These are phyloP conservation scores for Sclerotinia spermophila DNA, from an alignment of 2,329 filamentous ascomycete species.

Conservation along the genomic window DNA sequence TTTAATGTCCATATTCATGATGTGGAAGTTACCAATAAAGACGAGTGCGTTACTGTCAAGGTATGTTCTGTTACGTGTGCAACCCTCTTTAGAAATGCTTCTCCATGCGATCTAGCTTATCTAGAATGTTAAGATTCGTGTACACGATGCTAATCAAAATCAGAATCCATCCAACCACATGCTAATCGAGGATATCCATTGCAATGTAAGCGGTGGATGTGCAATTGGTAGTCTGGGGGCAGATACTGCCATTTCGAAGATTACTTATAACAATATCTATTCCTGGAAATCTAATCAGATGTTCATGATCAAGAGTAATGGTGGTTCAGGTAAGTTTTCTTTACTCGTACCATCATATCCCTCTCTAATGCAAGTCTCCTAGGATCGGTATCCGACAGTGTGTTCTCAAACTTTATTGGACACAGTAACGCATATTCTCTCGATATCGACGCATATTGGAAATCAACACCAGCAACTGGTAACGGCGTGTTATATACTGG, in stretches of 20 bases:
- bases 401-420: constrained; percentile 57
- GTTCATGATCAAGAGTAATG: constrained; percentile 61
- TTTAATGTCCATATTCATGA: constrained; percentile 57
- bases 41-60: constrained; percentile 58
- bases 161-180: constrained; percentile 41
- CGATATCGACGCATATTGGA: constrained; percentile 55
- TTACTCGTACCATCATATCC: neutral
- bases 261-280: constrained; percentile 51
- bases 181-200: constrained; percentile 57
- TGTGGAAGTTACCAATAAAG: constrained; percentile 58
- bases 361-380: constrained; percentile 19
- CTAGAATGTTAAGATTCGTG: neutral
- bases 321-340: constrained; percentile 39
- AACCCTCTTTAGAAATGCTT: neutral
- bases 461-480: constrained; percentile 43
- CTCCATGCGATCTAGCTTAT: neutral
- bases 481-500: constrained; percentile 51
- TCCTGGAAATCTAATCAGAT: constrained; percentile 48
- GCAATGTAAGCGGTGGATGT: constrained; percentile 57
- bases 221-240: constrained; percentile 53
- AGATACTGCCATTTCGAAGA: constrained; percentile 48
- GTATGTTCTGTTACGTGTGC: constrained; percentile 28
- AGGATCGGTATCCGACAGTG: constrained; percentile 49
- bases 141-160: neutral
- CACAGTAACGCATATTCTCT: constrained; percentile 57